phyloP scores from a whole-genome alignment of 495 filamentous ascomycete species.

The Hypoxylon lenormandii region DNA sequence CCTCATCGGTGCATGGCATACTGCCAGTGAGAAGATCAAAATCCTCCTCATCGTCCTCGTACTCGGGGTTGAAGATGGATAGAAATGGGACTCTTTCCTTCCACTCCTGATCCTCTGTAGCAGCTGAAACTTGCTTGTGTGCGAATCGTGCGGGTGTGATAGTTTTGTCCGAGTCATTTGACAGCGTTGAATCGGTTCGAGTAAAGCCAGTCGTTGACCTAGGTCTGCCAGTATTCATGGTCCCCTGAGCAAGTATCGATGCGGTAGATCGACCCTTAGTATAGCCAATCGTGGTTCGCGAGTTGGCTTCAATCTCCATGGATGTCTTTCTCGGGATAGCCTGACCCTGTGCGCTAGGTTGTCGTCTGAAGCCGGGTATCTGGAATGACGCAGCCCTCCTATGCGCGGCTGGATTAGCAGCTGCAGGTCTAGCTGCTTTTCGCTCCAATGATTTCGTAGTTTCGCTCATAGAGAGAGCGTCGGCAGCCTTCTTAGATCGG shows the following conservation, averaged over 20 bases:
- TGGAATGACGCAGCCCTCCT: conserved; percentile 53
- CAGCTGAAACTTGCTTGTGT: conserved; percentile 41
- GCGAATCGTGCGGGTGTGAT: conserved; percentile 64
- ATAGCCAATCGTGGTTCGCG: conserved; percentile 83
- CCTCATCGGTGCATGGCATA: conserved; percentile 45
- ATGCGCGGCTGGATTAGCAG: conserved; percentile 45
- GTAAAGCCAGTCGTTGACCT: conserved; percentile 29
- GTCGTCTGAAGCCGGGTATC: conserved; percentile 57
- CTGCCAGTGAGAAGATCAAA: conserved; percentile 32
- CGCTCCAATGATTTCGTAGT: conserved; percentile 50
- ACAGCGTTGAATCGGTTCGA: conserved; percentile 56
- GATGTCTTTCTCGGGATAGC: conserved; percentile 56
- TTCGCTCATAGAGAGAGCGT: conserved; percentile 56
- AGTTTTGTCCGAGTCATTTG: conserved; percentile 60
- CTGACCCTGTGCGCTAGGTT: conserved; percentile 47
- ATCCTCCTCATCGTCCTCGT: conserved; percentile 51
- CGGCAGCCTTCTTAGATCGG: conserved; percentile 55
- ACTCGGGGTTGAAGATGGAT: conserved; percentile 59
- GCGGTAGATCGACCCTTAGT: conserved; percentile 77
- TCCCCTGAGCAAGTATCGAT: conserved; percentile 51
- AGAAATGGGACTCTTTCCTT: conserved; percentile 57
- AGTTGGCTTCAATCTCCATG: conserved; percentile 69
- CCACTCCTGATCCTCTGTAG: conserved; percentile 44
- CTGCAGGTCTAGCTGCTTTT: conserved; percentile 40
- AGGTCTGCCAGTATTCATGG: conserved; percentile 14